phyloP scores from a whole-genome alignment of 2,329 filamentous ascomycete genomes.

The Fusarium sp. region DNA sequence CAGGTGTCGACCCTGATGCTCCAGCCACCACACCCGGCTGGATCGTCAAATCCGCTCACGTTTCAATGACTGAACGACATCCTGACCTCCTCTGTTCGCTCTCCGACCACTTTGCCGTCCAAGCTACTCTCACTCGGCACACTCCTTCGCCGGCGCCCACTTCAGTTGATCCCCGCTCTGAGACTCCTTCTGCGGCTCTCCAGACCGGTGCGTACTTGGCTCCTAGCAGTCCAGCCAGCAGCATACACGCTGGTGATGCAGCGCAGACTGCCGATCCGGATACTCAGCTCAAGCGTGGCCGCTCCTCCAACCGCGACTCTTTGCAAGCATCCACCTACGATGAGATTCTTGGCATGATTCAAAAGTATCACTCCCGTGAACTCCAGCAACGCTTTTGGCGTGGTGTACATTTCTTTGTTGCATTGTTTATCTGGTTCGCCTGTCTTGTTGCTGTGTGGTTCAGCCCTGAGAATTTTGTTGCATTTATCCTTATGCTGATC shows the following conservation, averaged over 20 bases:
- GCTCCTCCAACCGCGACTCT: constrained; percentile 31
- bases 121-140: constrained; percentile 75
- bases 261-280: constrained; percentile 44
- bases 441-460: constrained; percentile 90
- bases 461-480: constrained; percentile 77
- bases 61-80: constrained; percentile 86
- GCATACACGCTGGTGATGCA: constrained; percentile 37
- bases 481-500: constrained; percentile 83
- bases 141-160: constrained; percentile 42
- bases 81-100: constrained; percentile 84
- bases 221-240: constrained; percentile 40
- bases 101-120: constrained; percentile 94
- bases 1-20: constrained; percentile 55
- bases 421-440: constrained; percentile 74
- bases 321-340: constrained; percentile 35
- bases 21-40: constrained; percentile 60
- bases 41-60: constrained; percentile 75
- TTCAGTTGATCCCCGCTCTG: constrained; percentile 24
- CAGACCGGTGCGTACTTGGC: constrained; percentile 45
- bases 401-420: constrained; percentile 76
- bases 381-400: constrained; percentile 77
- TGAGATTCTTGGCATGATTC: constrained; percentile 76
- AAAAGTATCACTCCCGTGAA: constrained; percentile 77
- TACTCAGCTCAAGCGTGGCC: constrained; percentile 49
- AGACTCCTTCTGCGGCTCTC: constrained; percentile 41